A percentile compares a stretch with the other conserved stretches of the same genome.
phyloP scores from a whole-genome alignment of 495 filamentous ascomycete species.

The Glonium stellatum region DNA sequence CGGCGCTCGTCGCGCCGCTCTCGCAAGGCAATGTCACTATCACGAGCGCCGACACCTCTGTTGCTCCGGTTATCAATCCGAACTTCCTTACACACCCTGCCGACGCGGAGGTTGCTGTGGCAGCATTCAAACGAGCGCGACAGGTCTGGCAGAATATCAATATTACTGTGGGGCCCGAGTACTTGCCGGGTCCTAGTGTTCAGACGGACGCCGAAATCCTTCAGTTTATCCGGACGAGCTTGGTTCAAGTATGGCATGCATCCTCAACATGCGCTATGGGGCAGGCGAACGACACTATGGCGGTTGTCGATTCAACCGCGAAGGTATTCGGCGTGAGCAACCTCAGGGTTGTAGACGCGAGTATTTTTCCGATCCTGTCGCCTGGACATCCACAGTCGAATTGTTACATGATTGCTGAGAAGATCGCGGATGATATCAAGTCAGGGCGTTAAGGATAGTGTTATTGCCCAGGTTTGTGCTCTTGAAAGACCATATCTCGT shows the following conservation, averaged over 20 bases:
- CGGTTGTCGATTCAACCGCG: conserved; percentile 15
- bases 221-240: conserved; percentile 8
- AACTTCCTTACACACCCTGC: conserved; percentile 23
- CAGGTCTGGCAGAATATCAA: not conserved
- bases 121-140: conserved; percentile 25
- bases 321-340: conserved; percentile 16
- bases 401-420: conserved; percentile 21
- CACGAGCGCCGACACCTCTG: conserved; percentile 11
- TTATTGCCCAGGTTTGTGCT: too few relatives aligned
- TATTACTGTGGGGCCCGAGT: conserved; percentile 16
- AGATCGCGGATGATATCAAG: conserved; percentile 17
- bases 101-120: conserved; percentile 24
- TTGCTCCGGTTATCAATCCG: conserved; percentile 26
- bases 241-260: conserved; percentile 16
- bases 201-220: conserved; percentile 27
- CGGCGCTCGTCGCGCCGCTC: conserved; percentile 13
- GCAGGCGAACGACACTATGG: conserved; percentile 12
- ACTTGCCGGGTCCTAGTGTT: conserved; percentile 17
- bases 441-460: too few relatives aligned
- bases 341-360: conserved; percentile 19
- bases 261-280: conserved; percentile 18
- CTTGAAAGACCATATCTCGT: too few relatives aligned
- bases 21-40: conserved; percentile 26
- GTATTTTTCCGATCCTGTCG: conserved; percentile 10
- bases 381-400: conserved; percentile 26